Base-by-base conservation (phyloP, 2,329 filamentous ascomycete species). In the Aspergillus sp. region DNA sequence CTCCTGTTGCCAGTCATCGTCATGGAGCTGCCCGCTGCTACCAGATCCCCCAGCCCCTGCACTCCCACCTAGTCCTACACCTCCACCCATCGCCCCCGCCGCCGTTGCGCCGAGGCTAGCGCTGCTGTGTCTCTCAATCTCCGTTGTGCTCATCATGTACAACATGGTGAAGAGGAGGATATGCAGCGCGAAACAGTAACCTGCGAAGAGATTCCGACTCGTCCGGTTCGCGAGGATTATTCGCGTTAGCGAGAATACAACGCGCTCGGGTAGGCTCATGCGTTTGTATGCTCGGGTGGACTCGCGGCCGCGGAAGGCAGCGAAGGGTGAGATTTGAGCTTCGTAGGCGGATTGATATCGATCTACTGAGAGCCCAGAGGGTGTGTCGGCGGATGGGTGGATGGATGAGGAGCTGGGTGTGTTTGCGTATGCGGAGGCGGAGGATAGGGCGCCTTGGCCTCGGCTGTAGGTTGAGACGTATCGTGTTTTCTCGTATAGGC, bases 381-480 rank as follows among this genome's bases (percentile, higher is more conserved):
- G 83, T 70, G 79, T 86, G 76, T 80, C 87, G 76, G 75, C 87
- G 77, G 65, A 83, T 28, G 92, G 82, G 23, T 85, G 82, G 17
- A 89, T 82, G 2, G 90, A 87, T 0, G 91, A 90, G 0, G 91
- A 88, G 73, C 93, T 96, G 2, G 92, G 89, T 70, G 89, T 92
- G 60, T 83, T 82, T 43, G 85, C 83, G 61, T 80, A 82, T 2
- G 77, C 76, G 47, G 88, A 90, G n/a, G 88, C 87, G 5, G 86
- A 86, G 11, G 88, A 86, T 1, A 81, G 78, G 22, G 85, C 84
- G 6, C 84, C 83, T 15, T 84, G 85, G 50, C 85, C 85, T 57
- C 93, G 88, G 76, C 89, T 96, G 81, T 97, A 99, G 2, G 92
- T 93, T 7, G 93, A 97, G 25, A 98, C 89, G 75, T 99, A 99